phyloP scores from a whole-genome alignment of 1,284 basidiomycete genomes.

The Moesziomyces antarcticus region DNA sequence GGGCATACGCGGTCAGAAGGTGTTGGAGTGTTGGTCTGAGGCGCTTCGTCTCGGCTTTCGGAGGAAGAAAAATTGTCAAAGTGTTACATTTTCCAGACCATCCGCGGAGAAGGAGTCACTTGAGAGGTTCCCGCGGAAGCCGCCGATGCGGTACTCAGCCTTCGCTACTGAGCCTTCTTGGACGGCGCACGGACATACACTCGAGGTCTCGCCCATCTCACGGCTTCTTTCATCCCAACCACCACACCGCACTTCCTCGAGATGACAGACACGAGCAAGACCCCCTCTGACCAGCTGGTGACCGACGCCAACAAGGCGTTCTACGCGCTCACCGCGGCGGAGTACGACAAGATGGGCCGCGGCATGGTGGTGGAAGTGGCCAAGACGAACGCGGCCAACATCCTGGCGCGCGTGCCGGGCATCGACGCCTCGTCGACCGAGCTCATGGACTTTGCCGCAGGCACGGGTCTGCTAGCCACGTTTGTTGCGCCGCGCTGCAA shows the following conservation, averaged over 20 bases:
- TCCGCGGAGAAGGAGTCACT: no score
- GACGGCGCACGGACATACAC: no score
- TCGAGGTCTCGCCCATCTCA: no score
- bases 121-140: no score
- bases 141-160: no score
- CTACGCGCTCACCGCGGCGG: conserved; percentile 41
- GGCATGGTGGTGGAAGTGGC: conserved; percentile 35
- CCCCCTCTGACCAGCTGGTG: conserved; percentile 13
- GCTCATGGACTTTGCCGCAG: conserved; percentile 44
- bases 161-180: no score
- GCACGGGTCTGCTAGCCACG: conserved; percentile 43
- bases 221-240: not conserved
- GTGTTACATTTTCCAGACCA: no score
- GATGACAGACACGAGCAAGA: conserved; percentile 12
- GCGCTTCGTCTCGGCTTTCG: no score
- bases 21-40: no score
- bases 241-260: not conserved
- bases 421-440: conserved; percentile 11
- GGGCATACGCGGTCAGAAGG: no score
- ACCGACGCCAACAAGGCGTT: conserved; percentile 45
- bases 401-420: conserved; percentile 30
- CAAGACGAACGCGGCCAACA: conserved; percentile 36
- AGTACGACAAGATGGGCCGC: conserved; percentile 40
- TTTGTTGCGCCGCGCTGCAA: conserved; percentile 36
- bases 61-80: no score